Evolutionary conservation across 148 eudicot species (phyloP), one percentile per base, ranked within the genome.

Genomic region (Spergularia marina): DNA sequence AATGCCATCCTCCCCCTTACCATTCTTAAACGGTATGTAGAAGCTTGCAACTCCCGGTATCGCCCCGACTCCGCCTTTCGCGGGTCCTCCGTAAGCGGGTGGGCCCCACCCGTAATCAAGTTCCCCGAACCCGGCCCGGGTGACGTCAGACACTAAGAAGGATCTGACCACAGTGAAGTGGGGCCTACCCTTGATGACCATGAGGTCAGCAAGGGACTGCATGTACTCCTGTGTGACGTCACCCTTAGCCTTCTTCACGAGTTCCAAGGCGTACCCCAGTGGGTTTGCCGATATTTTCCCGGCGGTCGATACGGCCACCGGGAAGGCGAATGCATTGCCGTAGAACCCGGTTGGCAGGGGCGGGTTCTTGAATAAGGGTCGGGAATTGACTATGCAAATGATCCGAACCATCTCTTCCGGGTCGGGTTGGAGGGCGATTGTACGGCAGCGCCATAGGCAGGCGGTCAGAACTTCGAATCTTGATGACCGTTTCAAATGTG

Each of bases 31-130:
- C 4, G 84, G 72, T 5, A 78, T 69, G 15, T 66, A 76, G n/a
- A 66, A 84, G 59, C 82, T 84, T 0, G 80, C 68, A 17, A 81
- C 62, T 16, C 76, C 77, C 0, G 84, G 84, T 13, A 76, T 54
- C 2, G 75, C 72, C 39, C 79, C 83, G 15, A 71, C 79, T 13
- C 79, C 84, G 23, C 78, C 77, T 65, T 72, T 76, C 1, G 82
- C 80, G 12, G 80, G 78, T 2, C 87, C 84, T 0, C 76, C 75
- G 41, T 81, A 84, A 2, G 62, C 77, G 0, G 88, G 81, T 9
- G 36, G 80, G 8, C 90, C 90, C 90, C 90, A 87, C 61, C 90
- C 90, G 10, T 61, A 87, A 52, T 87, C 88, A 0, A 87, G 66
- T 0, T 75, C 51, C 4, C 7, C 18, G 9, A 83, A 74, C 68